Base-by-base conservation (phyloP, 2,329 filamentous ascomycete genomes). In the Cladophialophora psammophila region DNA sequence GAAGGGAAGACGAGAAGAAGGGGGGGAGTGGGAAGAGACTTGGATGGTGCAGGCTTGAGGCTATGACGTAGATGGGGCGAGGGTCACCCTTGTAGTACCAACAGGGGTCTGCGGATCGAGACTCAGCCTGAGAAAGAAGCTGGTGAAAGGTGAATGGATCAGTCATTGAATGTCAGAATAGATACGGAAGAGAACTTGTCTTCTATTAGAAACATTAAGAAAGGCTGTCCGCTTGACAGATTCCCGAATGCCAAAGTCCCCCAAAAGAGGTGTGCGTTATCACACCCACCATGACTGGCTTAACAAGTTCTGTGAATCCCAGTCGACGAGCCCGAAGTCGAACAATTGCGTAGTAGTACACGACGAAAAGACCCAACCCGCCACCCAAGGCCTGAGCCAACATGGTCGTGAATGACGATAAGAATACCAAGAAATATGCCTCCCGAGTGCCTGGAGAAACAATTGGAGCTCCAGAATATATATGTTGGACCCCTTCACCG, bases 61-160 rank as follows among this genome's bases (percentile, higher is more conserved):
- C 15, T 6, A 65, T 65, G 63, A 65, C 63, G 63, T 65, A 61
- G 36, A 7, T 31, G 7, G n/a, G 7, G 18, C 32, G 32, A 42
- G 63, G 56, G 48, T 65, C 3, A 60, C 34, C 64, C 64, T 18
- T 56, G 64, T 31, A 38, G 9, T n/a, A 60, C 26, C 38, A 45
- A 59, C 64, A 66, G 64, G 64, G 59, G 54, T 26, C 40, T 53
- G 31, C 5, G 10, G 58, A 66, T 66, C 64, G 64, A 26, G 63
- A 5, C 42, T 55, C 48, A 55, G 45, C 48, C 60, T 54, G 60
- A 62, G 26, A 26, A 26, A 45, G 10, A 26, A 60, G 40, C 12
- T 34, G 26, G 38, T 34, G 45, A 53, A 26, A 13, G 4, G 35
- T 3, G 13, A 5, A 55, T 48, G 48, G 13, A 3, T 54, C 9